These are phyloP conservation scores for Neurospora hispaniola DNA, from an alignment of 495 filamentous ascomycete genomes.

Conservation along the genomic window DNA sequence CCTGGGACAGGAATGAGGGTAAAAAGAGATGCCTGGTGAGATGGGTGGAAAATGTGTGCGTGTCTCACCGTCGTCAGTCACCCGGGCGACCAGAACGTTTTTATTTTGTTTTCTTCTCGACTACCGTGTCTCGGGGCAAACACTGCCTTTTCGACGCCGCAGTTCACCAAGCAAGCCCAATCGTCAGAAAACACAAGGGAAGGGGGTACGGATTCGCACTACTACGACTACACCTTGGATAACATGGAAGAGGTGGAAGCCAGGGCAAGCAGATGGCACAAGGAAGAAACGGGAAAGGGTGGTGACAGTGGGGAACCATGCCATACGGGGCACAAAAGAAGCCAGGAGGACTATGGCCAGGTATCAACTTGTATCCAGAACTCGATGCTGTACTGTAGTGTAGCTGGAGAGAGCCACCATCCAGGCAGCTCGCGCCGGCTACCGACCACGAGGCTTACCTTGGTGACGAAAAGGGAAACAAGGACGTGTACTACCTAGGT, in stretches of 20 bases:
- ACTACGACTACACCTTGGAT: not conserved
- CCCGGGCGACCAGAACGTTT: not conserved
- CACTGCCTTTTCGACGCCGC: not conserved
- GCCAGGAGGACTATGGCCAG: conserved; percentile 1
- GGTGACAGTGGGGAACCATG: not conserved
- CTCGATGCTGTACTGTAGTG: not conserved
- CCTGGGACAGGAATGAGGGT: not conserved
- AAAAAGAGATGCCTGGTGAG: not conserved
- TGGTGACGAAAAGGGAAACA: not conserved
- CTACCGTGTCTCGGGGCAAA: not conserved
- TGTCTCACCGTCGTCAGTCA: not conserved
- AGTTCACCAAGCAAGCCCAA: not conserved
- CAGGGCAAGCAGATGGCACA: not conserved
- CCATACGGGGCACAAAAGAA: not conserved
- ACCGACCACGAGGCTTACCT: conserved; percentile 1
- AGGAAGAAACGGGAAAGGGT: not conserved
- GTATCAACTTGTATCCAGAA: conserved; percentile 7
- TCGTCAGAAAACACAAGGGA: not conserved
- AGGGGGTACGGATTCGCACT: not conserved
- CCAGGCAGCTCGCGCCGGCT: conserved; percentile 12
- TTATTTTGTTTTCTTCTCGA: not conserved
- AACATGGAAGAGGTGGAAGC: not conserved
- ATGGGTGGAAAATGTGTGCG: not conserved
- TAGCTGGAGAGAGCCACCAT: conserved; percentile 10
- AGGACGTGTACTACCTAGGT: not conserved